Conservation (phyloP, 2,329 filamentous ascomycete genomes). For the Sporothrix humicola region DNA sequence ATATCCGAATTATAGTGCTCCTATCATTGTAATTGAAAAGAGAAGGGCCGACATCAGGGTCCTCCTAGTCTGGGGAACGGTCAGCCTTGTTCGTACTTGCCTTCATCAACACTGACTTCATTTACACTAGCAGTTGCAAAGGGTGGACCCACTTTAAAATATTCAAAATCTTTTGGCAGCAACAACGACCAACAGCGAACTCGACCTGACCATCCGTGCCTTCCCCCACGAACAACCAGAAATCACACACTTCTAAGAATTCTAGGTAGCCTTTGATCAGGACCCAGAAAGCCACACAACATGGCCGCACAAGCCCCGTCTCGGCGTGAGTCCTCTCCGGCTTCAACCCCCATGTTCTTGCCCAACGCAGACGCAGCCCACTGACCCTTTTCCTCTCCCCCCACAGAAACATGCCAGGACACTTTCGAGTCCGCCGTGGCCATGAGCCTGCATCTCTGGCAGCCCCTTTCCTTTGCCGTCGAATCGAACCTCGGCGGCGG, state of each 20-base stretch:
- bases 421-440: slow-evolving; percentile 87
- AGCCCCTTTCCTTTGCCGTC: slow-evolving; percentile 83
- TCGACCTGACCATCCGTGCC: neutral
- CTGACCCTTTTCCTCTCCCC: slow-evolving; percentile 23
- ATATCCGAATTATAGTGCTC: no score
- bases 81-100: neutral
- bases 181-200: slow-evolving; percentile 1
- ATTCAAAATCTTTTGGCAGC: slow-evolving; percentile 23
- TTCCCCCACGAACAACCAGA: neutral
- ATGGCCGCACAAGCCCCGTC: slow-evolving; percentile 31
- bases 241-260: neutral
- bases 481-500: slow-evolving; percentile 87
- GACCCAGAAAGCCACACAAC: neutral
- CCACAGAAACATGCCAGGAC: slow-evolving; percentile 60
- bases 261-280: neutral
- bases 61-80: neutral
- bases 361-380: neutral
- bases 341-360: neutral
- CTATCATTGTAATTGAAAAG: no score
- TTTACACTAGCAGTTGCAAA: slow-evolving; percentile 22
- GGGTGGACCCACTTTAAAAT: slow-evolving; percentile 31
- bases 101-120: neutral
- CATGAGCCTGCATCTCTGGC: slow-evolving; percentile 85
- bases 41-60: no score
- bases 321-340: slow-evolving; percentile 24